These are phyloP conservation scores for Lentithecium fluviatile DNA, from an alignment of 495 filamentous ascomycete species.

Conservation along the genomic window DNA sequence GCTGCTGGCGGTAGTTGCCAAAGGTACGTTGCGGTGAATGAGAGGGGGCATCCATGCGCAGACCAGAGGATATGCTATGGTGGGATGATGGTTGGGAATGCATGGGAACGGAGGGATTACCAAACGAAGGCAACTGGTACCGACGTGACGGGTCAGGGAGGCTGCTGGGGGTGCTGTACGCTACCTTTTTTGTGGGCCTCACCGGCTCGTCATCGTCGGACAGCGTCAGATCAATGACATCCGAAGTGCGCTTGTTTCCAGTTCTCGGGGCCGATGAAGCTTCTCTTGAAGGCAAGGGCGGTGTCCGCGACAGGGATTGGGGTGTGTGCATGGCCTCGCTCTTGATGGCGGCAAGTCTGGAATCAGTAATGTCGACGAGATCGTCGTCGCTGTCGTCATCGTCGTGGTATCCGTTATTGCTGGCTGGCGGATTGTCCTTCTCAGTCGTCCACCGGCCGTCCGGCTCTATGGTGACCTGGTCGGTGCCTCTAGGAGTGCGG, in stretches of 20 bases:
- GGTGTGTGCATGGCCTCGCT: slow-evolving; percentile 25
- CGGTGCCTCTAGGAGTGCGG: slow-evolving; percentile 63
- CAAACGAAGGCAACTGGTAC: slow-evolving; percentile 15
- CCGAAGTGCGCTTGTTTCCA: slow-evolving; percentile 30
- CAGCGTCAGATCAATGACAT: slow-evolving; percentile 38
- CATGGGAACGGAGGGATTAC: slow-evolving; percentile 10
- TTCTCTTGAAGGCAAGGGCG: slow-evolving; percentile 33
- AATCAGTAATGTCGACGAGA: slow-evolving; percentile 31
- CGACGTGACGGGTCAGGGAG: slow-evolving; percentile 28
- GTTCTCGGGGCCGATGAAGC: slow-evolving; percentile 30
- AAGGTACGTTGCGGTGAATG: not conserved
- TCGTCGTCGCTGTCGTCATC: slow-evolving; percentile 29
- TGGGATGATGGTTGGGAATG: slow-evolving; percentile 7
- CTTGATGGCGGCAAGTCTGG: slow-evolving; percentile 30
- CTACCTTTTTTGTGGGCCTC: slow-evolving; percentile 37
- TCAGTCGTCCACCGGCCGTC: slow-evolving; percentile 71
- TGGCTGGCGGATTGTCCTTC: slow-evolving; percentile 40
- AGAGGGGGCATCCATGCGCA: not conserved
- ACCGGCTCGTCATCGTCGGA: slow-evolving; percentile 33
- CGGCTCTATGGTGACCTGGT: slow-evolving; percentile 89
- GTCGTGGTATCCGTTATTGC: slow-evolving; percentile 19
- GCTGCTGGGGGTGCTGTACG: slow-evolving; percentile 35
- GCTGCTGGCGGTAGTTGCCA: slow-evolving; percentile 6
- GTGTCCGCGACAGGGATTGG: slow-evolving; percentile 19
- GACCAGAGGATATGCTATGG: slow-evolving; percentile 11